These are phyloP conservation scores for Lepraria neglecta DNA, from an alignment of 495 filamentous ascomycete species.

Conservation along the genomic window DNA sequence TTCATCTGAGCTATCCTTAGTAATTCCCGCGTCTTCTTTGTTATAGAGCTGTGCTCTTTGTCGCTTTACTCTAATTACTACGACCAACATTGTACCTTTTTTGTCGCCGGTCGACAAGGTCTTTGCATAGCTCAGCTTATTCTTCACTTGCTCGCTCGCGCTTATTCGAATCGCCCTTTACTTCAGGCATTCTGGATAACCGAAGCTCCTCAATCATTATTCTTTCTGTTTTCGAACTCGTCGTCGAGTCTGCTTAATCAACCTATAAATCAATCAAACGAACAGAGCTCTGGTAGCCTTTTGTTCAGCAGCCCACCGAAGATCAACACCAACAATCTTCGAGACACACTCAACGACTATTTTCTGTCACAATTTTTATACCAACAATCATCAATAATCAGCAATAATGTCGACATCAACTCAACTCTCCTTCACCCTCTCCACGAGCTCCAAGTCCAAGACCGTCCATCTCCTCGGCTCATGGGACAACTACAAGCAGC, in stretches of 20 bases:
- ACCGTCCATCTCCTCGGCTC: conserved; percentile 96
- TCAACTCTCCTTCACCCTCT: conserved; percentile 83
- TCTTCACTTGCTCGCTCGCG: conserved; percentile 55
- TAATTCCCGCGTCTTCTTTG: conserved; percentile 28
- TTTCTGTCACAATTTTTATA: conserved; percentile 11
- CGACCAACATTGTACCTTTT: conserved; percentile 30
- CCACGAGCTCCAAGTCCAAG: conserved; percentile 94
- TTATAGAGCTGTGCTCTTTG: conserved; percentile 34
- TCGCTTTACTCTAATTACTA: conserved; percentile 31
- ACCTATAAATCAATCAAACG: conserved; percentile 11
- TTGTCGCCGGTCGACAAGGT: conserved; percentile 50
- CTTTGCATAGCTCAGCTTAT: conserved; percentile 39
- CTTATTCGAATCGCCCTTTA: conserved; percentile 22
- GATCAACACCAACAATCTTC: conserved; percentile 4
- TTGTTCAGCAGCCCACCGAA: conserved; percentile 17
- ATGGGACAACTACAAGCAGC: conserved; percentile 94
- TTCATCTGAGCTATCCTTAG: conserved; percentile 50
- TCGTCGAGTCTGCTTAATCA: conserved; percentile 19
- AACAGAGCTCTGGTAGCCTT: conserved; percentile 30
- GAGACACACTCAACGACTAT: conserved; percentile 15
- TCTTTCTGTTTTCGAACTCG: conserved; percentile 22
- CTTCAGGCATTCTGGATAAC: conserved; percentile 18
- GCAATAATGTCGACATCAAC: conserved; percentile 67
- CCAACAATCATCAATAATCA: conserved; percentile 38
- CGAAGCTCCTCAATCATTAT: conserved; percentile 18